Conservation (phyloP, 2,329 filamentous ascomycete species). For the Conoideocrella luteorostrata region DNA sequence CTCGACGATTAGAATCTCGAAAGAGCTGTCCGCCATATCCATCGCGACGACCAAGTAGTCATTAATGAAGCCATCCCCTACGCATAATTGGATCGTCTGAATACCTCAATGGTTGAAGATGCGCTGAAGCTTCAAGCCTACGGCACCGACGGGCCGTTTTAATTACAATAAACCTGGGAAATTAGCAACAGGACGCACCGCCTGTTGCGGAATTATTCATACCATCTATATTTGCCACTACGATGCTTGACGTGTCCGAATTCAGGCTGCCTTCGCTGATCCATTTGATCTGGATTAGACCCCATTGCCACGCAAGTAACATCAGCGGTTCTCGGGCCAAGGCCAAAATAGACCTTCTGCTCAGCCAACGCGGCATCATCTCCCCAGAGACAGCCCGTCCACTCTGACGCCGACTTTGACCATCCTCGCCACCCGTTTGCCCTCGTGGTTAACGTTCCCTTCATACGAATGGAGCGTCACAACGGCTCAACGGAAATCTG, state of each 20-base stretch:
- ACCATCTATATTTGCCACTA: conserved; percentile 48
- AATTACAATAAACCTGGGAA: conserved; percentile 59
- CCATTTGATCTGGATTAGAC: conserved; percentile 33
- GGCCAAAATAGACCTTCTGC: conserved; percentile 50
- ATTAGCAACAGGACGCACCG: conserved; percentile 55
- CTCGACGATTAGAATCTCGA: conserved; percentile 48
- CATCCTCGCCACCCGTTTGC: conserved; percentile 50
- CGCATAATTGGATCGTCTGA: conserved; percentile 46
- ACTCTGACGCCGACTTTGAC: conserved; percentile 53
- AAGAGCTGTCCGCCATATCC: conserved; percentile 43
- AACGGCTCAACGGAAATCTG: conserved; percentile 56
- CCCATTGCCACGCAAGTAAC: conserved; percentile 50
- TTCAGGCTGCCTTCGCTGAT: no score
- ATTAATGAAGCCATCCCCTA: conserved; percentile 46
- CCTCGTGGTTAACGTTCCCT: conserved; percentile 46
- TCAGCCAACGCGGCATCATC: conserved; percentile 46
- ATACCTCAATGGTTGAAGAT: conserved; percentile 53
- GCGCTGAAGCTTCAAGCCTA: conserved; percentile 42
- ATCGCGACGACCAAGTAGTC: conserved; percentile 50
- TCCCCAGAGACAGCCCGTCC: conserved; percentile 46
- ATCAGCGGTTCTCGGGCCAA: conserved; percentile 46
- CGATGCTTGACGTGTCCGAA: conserved; percentile 9
- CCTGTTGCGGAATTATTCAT: conserved; percentile 42
- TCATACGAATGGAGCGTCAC: conserved; percentile 41
- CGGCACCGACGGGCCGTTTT: conserved; percentile 49